Evolutionary conservation across 768 basidiomycete genomes (phyloP), one percentile per base, ranked within the genome.

Genomic region (Lyophyllum semitale): DNA sequence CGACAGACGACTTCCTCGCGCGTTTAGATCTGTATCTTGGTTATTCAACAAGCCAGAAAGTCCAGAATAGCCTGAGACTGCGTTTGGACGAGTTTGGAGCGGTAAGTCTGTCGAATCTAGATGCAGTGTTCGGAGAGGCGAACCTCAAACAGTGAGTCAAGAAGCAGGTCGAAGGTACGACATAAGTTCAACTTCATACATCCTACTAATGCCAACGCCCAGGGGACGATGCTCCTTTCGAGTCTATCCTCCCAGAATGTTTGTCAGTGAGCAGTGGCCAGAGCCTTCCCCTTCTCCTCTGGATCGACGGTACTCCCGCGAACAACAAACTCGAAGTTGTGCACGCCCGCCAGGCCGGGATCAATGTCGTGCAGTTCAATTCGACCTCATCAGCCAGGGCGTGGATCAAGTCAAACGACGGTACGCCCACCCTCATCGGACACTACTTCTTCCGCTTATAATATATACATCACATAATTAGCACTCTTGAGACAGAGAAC

Each of bases 371-470:
- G 4, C 54, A 66, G 15, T 42, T 71, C 5, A 47, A 59, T 4
- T 73, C 71, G 0, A 73, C 71, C 2, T 64, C 66, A 1, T 37
- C 51, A 1, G 66, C 69, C 8, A 70, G 64, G 42, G 47, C 59
- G 3, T 73, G 69, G 70, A 60, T 71, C 2, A 60, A 66, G 7
- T n/a, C n/a, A n/a, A n/a, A n/a, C n/a, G n/a, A n/a, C n/a, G n/a
- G n/a, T n/a, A n/a, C n/a, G n/a, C n/a, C n/a, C n/a, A n/a, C n/a
- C n/a, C n/a, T n/a, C n/a, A n/a, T n/a, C n/a, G n/a, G n/a, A n/a
- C n/a, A n/a, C n/a, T n/a, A n/a, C n/a, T n/a, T n/a, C n/a, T n/a
- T n/a, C n/a, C n/a, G n/a, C n/a, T n/a, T n/a, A n/a, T n/a, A n/a
- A n/a, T n/a, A n/a, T n/a, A n/a, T n/a, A n/a, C n/a, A n/a, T n/a